Evolutionary conservation across 2,329 filamentous ascomycete species (phyloP), one percentile per base, ranked within the genome.

Genomic region (Fusarium decemcellulare): DNA sequence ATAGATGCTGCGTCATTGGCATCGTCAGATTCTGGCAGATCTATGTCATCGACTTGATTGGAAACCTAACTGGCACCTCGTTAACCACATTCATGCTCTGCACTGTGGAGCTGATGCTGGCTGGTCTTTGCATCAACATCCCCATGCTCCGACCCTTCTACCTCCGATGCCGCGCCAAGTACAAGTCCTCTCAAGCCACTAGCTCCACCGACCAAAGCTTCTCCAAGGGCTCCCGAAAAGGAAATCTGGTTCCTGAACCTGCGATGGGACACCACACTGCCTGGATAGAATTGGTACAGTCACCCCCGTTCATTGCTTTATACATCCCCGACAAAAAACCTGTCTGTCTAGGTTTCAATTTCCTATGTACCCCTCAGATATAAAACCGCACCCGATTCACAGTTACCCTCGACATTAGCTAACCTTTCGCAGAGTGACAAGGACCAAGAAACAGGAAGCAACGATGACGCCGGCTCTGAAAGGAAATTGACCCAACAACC

Each of bases 91-190:
- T 62, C 36, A 62, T 62, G 42, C 57, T 67, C 42, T 64, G 54
- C 60, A 60, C 56, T 7, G 56, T 67, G 16, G 64, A 67, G 47
- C 55, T 59, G 34, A 63, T 60, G 52, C 36, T 67, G 15, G 64
- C 59, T 30, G 54, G 53, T 2, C 43, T 67, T 36, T 67, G 64
- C 51, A 61, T 61, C 60, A 67, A 55, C 51, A 67, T 67, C 18
- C 64, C 64, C 39, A 67, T 67, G 64, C 60, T 67, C n/a, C 36
- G 60, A 14, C 64, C 64, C 12, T 59, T 67, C 56, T 67, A 67
- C 46, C 30, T 53, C 11, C 63, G 59, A 32, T 15, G 37, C 18
- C 36, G 51, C 29, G 15, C 36, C 10, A 54, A 42, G 37, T 54
- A 54, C 51, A 42, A 42, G 37, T 40, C 51, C 9, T 40, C 51